Conservation (phyloP, 2,329 filamentous ascomycete species). For the Microdochium trichocladiopsis region DNA sequence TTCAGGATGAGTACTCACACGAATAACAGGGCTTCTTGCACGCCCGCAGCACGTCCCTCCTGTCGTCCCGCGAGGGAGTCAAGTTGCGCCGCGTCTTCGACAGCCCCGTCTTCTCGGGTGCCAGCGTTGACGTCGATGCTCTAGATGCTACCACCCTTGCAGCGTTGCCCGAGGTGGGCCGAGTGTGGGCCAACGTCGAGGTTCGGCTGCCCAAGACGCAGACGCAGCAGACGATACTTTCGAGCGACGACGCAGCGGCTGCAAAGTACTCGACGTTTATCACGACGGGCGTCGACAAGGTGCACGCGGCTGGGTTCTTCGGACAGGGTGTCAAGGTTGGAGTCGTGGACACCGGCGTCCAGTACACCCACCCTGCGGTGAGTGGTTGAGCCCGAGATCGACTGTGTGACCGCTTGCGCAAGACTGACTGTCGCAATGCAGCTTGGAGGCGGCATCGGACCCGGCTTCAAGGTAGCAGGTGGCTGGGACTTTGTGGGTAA, state of each 20-base stretch:
- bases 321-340: constrained; percentile 10
- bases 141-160: constrained; percentile 24
- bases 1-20: not conserved
- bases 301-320: constrained; percentile 8
- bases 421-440: constrained; percentile 1
- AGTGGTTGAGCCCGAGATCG: not conserved
- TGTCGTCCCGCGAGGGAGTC: not conserved
- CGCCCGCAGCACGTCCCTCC: not conserved
- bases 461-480: constrained; percentile 9
- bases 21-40: not conserved
- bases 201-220: constrained; percentile 9
- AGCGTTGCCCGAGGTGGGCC: constrained; percentile 15
- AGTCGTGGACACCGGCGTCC: constrained; percentile 10
- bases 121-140: constrained; percentile 18
- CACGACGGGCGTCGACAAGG: constrained; percentile 10
- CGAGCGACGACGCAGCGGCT: constrained; percentile 4
- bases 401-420: not conserved
- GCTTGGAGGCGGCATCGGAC: constrained; percentile 11
- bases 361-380: constrained; percentile 8
- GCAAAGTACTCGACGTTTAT: constrained; percentile 9
- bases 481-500: constrained; percentile 11
- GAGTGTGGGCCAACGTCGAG: constrained; percentile 13
- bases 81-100: constrained; percentile 8
- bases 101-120: constrained; percentile 18
- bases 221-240: constrained; percentile 3